phyloP scores from a whole-genome alignment of 805 yeast species.

The Hanseniaspora lachancei region DNA sequence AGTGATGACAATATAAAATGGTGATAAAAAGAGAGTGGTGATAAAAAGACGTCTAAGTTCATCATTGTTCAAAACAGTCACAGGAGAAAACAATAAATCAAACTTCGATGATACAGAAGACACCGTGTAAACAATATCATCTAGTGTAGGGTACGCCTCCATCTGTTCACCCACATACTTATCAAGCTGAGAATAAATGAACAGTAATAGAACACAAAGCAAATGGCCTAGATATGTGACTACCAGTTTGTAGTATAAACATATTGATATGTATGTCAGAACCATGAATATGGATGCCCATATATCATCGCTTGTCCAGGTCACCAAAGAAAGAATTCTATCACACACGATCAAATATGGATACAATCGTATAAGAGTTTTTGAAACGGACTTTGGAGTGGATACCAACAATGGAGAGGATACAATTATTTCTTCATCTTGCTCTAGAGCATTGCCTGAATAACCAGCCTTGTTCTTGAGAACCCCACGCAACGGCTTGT shows the following conservation, averaged over 20 bases:
- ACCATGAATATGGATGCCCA: conserved; percentile 55
- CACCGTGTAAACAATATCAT: conserved; percentile 67
- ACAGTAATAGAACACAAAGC: conserved; percentile 46
- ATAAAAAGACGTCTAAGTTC: conserved; percentile 70
- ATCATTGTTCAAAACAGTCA: conserved; percentile 61
- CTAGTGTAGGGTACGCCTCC: conserved; percentile 63
- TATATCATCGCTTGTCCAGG: conserved; percentile 83
- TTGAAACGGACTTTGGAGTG: conserved; percentile 84
- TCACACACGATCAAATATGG: conserved; percentile 72
- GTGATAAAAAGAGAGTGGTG: conserved; percentile 76
- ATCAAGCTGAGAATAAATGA: conserved; percentile 48
- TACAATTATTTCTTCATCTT: conserved; percentile 13
- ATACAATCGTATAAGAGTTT: conserved; percentile 67
- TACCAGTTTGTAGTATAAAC: conserved; percentile 66
- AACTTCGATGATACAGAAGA: conserved; percentile 62
- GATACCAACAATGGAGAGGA: conserved; percentile 74
- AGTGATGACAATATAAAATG: conserved; percentile 61
- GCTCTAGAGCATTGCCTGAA: background rate
- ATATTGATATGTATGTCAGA: conserved; percentile 40
- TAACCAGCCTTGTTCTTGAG: conserved; percentile 4
- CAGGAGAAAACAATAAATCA: conserved; percentile 68
- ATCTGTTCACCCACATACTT: conserved; percentile 45
- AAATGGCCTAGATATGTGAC: conserved; percentile 76
- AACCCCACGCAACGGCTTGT: conserved; percentile 13
- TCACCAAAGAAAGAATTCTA: conserved; percentile 52